A percentile compares a stretch with the other conserved stretches of the same genome.
phyloP scores from a whole-genome alignment of 2,329 filamentous ascomycete species.

The Catunica adiposa region DNA sequence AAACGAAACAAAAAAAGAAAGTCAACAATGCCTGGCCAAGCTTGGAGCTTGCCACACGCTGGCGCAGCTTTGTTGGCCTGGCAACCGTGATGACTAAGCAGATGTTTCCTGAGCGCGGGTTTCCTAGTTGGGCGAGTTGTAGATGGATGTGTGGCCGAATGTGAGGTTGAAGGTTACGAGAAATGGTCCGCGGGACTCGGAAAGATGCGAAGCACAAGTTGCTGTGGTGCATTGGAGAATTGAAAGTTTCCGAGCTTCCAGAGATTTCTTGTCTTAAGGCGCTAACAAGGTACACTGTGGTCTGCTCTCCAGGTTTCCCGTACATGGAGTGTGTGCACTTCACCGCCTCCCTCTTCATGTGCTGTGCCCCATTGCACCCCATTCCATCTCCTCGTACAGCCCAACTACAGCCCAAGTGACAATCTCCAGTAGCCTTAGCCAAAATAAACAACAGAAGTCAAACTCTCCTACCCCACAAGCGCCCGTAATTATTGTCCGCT shows the following conservation, averaged over 20 bases:
- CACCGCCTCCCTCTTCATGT: background rate
- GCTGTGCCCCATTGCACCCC: background rate
- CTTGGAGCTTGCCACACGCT: background rate
- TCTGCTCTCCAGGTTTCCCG: too few relatives aligned
- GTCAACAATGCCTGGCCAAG: background rate
- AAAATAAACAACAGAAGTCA: background rate
- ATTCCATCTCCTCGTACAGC: background rate
- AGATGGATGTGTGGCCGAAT: background rate
- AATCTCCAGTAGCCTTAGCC: background rate
- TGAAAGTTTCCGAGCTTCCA: background rate
- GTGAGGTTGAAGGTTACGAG: background rate
- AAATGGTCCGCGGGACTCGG: too few relatives aligned
- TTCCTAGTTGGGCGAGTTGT: background rate
- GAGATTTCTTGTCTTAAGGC: background rate
- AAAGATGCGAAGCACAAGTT: too few relatives aligned
- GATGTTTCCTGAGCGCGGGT: background rate
- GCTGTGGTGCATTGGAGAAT: background rate
- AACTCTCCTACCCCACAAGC: background rate
- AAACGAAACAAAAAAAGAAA: slow-evolving; percentile 4
- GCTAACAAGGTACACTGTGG: too few relatives aligned
- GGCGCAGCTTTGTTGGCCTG: background rate
- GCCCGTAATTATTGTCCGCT: background rate
- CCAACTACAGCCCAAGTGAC: background rate
- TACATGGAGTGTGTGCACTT: background rate
- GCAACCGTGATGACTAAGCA: slow-evolving; percentile 1